Base-by-base conservation (phyloP, 2,329 filamentous ascomycete genomes). In the Colletotrichum costaricense region DNA sequence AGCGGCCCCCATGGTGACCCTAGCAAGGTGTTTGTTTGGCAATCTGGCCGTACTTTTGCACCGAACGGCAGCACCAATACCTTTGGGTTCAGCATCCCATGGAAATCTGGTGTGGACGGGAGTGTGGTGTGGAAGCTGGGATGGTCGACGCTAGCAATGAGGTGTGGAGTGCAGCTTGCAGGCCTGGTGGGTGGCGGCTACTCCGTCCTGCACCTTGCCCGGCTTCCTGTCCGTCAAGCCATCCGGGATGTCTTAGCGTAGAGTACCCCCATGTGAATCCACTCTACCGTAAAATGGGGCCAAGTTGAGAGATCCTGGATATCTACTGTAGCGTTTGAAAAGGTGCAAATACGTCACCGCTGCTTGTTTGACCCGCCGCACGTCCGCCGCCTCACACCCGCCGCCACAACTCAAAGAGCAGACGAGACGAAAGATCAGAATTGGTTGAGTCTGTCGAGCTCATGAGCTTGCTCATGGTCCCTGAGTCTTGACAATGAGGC, bases 201-300 rank as follows among this genome's bases (percentile, higher is more conserved):
- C 70, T 60, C 70, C 70, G 64, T 72, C 57, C 63, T 49, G 56
- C 67, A 63, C 60, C 28, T 30, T 38, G 26, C 26, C 16, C 55
- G n/a, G 42, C 28, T 46, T 54, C 24, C 62, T 42, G 62, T 6
- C 62, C n/a, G 46, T 55, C 59, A 49, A 56, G 24, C 28, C 49
- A 52, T 57, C n/a, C 38, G 38, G 38, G 38, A 42, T 42, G 16
- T 35, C 54, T 66, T 71, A 57, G 68, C 63, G 69, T 54, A 8
- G 11, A 35, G 12, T 38, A 52, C n/a, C 64, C 66, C 67, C 56
- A 8, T 65, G 49, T 26, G 22, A 59, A 24, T 52, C 70, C 60
- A 73, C 67, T 46, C 42, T 73, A 70, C 70, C 67, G 70, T 73
- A 49, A 62, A 58, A 14, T 62, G 55, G 57, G 38, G 28, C 42